These are phyloP conservation scores for Amoebophrya sp. DNA, from an alignment of 169 alveolate genomes.

Conservation along the genomic window DNA sequence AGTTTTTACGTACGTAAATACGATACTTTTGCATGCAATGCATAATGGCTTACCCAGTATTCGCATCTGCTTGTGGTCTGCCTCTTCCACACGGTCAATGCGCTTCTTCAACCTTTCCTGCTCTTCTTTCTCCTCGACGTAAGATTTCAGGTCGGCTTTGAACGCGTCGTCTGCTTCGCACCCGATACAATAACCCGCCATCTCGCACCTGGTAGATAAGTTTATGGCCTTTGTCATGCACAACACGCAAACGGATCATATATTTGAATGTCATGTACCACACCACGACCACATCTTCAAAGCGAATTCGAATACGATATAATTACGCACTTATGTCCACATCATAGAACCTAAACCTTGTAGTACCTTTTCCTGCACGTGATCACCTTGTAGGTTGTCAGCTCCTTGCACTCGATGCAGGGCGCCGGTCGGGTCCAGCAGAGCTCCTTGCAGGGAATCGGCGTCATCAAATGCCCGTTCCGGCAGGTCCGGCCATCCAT, in stretches of 20 bases:
- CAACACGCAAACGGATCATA: too few species aligned
- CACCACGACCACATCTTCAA: too few species aligned
- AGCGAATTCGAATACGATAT: too few species aligned
- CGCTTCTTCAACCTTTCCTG: neutral
- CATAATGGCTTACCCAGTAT: neutral
- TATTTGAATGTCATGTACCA: too few species aligned
- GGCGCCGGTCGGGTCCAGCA: neutral
- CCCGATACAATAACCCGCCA: neutral
- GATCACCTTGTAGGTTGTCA: neutral
- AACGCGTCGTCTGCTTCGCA: neutral
- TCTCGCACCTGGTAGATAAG: constrained; percentile 25
- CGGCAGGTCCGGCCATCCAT: neutral
- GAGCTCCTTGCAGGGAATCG: neutral
- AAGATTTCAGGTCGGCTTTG: neutral
- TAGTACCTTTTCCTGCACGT: constrained; percentile 5
- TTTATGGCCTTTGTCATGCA: too few species aligned
- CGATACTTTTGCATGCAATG: too few species aligned
- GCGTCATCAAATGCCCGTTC: neutral
- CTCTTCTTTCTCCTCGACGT: neutral
- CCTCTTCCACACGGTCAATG: neutral
- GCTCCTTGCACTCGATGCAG: neutral
- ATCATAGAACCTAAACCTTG: too few species aligned
- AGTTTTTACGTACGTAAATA: too few species aligned
- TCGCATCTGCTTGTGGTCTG: neutral
- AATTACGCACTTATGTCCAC: too few species aligned